Conservation (phyloP, 208 protist genomes). For the Leishmania tarentolae region DNA sequence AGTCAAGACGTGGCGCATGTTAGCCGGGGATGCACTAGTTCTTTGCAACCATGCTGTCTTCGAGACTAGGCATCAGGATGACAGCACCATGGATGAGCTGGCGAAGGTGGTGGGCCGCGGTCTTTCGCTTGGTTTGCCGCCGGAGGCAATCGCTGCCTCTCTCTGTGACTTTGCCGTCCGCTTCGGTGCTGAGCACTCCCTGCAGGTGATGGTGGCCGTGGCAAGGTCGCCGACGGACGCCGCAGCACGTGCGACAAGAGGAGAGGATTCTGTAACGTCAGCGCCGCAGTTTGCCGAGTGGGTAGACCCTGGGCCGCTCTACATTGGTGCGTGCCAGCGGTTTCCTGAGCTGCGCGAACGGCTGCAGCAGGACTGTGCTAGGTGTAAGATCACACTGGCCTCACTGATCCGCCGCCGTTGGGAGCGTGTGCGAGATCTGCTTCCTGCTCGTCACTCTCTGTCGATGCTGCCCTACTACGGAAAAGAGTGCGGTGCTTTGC, state of each 20-base stretch:
- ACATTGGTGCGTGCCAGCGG: constrained; percentile 56
- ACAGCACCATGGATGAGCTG: constrained; percentile 77
- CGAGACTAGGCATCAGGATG: constrained; percentile 62
- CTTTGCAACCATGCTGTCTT: constrained; percentile 76
- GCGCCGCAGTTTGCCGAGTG: constrained; percentile 43
- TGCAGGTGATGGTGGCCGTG: constrained; percentile 80
- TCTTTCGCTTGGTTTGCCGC: constrained; percentile 33
- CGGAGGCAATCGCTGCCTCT: constrained; percentile 60
- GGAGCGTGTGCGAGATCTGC: constrained; percentile 51
- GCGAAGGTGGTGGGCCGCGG: constrained; percentile 63
- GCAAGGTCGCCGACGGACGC: constrained; percentile 12
- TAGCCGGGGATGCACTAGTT: constrained; percentile 72
- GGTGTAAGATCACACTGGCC: constrained; percentile 49
- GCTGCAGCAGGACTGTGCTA: constrained; percentile 60
- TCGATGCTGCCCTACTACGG: constrained; percentile 57
- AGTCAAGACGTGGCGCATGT: constrained; percentile 76
- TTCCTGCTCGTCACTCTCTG: constrained; percentile 49
- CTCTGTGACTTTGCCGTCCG: constrained; percentile 83
- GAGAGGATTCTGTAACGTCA: not conserved
- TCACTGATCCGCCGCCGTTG: constrained; percentile 65
- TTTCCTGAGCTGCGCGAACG: constrained; percentile 38
- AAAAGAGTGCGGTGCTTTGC: constrained; percentile 62
- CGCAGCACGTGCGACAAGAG: not conserved
- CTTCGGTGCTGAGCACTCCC: constrained; percentile 68
- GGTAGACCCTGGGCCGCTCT: constrained; percentile 71